Percentiles rank a stretch among this genome's conserved stretches.
Conservation (phyloP, 306 rosid genomes). For the Cicer yamashitae region DNA sequence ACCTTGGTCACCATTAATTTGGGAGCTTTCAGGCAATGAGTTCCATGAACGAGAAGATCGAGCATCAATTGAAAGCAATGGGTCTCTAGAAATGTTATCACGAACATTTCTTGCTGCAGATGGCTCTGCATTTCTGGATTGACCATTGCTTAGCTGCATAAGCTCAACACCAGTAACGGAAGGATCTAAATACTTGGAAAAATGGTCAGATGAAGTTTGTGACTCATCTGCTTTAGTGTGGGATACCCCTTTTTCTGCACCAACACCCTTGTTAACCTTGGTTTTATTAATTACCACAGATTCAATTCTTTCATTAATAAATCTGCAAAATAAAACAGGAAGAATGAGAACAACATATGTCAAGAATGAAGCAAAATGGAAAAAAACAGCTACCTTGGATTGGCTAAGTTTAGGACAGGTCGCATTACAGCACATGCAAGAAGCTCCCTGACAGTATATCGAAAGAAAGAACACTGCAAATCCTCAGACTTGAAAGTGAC, state of each 20-base stretch:
- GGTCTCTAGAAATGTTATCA: conserved; percentile 71
- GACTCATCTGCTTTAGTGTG: conserved; percentile 61
- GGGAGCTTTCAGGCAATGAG: conserved; percentile 60
- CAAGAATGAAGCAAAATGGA: conserved; percentile 38
- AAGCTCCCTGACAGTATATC: conserved; percentile 86
- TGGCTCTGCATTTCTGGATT: conserved; percentile 52
- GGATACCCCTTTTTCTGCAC: conserved; percentile 51
- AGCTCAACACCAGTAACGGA: conserved; percentile 93
- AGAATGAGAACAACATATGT: conserved; percentile 45
- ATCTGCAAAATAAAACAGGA: conserved; percentile 64
- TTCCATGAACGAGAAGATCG: conserved; percentile 79
- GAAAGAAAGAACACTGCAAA: conserved; percentile 85
- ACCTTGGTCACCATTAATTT: conserved; percentile 55
- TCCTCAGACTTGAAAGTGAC: conserved; percentile 80
- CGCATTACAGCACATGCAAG: conserved; percentile 96
- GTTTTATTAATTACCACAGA: conserved; percentile 68
- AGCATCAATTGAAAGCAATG: conserved; percentile 79
- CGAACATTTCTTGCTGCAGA: conserved; percentile 49
- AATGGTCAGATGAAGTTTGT: conserved; percentile 63
- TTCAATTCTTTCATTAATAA: conserved; percentile 94
- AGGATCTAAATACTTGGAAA: conserved; percentile 74
- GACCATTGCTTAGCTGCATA: conserved; percentile 70
- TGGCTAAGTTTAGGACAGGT: conserved; percentile 86
- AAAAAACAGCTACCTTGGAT: conserved; percentile 69
- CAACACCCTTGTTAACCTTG: conserved; percentile 63